Conservation (phyloP, 331 rosid species). For the Quercus phellos region DNA sequence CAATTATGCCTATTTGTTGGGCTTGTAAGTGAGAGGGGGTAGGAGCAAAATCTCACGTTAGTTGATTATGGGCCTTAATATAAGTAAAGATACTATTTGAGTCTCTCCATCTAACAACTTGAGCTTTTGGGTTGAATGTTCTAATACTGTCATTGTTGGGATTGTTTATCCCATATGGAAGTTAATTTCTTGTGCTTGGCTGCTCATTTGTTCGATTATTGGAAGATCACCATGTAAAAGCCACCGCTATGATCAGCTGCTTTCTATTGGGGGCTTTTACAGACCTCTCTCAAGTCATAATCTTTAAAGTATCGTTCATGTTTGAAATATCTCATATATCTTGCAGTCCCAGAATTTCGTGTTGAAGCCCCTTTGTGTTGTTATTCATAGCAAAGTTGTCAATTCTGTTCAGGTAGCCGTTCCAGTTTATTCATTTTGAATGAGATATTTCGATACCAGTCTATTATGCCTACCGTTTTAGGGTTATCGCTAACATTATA, state of each 20-base stretch:
- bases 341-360: no score
- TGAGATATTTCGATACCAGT: no score
- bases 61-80: neutral
- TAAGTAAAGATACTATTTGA: neutral
- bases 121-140: neutral
- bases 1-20: neutral
- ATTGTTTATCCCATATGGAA: neutral
- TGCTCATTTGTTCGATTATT: neutral
- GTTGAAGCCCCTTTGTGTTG: no score
- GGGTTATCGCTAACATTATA: no score
- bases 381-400: no score
- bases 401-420: no score
- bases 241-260: neutral
- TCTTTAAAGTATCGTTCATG: neutral
- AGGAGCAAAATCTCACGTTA: neutral
- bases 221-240: neutral
- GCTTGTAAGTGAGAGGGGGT: neutral
- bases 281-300: neutral
- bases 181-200: neutral
- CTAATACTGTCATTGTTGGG: neutral
- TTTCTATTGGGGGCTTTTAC: neutral
- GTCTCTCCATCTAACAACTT: neutral
- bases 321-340: neutral
- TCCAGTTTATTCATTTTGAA: no score
- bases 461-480: no score